These are phyloP conservation scores for Rhinocladiella mackenziei DNA, from an alignment of 2,329 filamentous ascomycete species.

Conservation along the genomic window DNA sequence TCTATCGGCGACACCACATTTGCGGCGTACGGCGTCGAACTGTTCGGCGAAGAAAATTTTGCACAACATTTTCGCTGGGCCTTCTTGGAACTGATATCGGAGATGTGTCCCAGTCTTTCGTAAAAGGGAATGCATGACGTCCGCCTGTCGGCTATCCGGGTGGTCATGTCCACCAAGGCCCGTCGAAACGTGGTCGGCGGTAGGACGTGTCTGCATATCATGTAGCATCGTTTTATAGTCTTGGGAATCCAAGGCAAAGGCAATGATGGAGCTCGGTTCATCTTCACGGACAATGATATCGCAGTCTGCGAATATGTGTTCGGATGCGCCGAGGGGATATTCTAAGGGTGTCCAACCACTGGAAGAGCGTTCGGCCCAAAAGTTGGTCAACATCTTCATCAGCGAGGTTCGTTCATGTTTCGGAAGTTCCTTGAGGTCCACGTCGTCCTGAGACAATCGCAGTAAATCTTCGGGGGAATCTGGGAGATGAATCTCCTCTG, in stretches of 20 bases:
- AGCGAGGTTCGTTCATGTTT: constrained; percentile 91
- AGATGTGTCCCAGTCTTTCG: constrained; percentile 85
- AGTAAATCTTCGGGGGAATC: constrained; percentile 48
- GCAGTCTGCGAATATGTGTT: constrained; percentile 95
- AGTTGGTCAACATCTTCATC: constrained; percentile 93
- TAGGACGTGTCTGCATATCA: constrained; percentile 35
- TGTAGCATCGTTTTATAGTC: constrained; percentile 81
- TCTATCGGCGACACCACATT: constrained; percentile 87
- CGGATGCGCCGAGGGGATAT: constrained; percentile 79
- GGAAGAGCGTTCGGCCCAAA: constrained; percentile 96
- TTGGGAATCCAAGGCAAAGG: constrained; percentile 80
- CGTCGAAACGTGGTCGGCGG: constrained; percentile 31
- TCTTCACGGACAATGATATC: constrained; percentile 97
- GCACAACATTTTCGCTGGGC: constrained; percentile 90
- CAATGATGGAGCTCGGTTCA: constrained; percentile 93
- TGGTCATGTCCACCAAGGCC: constrained; percentile 32
- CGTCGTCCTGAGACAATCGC: constrained; percentile 50
- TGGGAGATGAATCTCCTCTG: constrained; percentile 64
- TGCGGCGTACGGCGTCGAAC: constrained; percentile 88
- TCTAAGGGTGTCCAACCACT: constrained; percentile 91
- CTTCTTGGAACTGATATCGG: constrained; percentile 92
- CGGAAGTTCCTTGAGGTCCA: constrained; percentile 69
- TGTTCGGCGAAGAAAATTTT: constrained; percentile 99
- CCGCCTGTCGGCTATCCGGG: constrained; percentile 55
- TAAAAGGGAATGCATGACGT: constrained; percentile 79